Conservation (phyloP, 2,329 filamentous ascomycete genomes). For the Whalleya microplaca region DNA sequence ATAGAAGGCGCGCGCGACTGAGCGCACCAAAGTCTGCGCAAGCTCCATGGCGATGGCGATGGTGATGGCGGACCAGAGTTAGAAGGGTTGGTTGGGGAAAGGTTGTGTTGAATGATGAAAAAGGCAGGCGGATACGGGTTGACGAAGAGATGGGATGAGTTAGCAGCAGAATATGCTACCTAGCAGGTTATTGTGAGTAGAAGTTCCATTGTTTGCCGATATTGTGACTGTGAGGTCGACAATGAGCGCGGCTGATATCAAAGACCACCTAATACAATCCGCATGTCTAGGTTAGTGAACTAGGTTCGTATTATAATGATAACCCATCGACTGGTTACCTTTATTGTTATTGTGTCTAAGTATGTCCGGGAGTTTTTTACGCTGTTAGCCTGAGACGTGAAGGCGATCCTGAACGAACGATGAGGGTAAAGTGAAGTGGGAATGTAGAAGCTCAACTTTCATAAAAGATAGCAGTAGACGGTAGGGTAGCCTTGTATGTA, state of each 20-base stretch:
- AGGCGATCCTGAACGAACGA: neutral
- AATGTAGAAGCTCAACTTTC: neutral
- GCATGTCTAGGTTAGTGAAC: constrained; percentile 10
- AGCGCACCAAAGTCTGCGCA: constrained; percentile 80
- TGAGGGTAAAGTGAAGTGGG: neutral
- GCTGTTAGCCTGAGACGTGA: neutral
- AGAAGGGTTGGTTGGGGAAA: no score
- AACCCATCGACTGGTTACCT: constrained; percentile 1
- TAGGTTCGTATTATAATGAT: constrained; percentile 6
- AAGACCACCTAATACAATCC: constrained; percentile 9
- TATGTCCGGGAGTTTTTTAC: neutral
- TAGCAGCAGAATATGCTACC: constrained; percentile 14
- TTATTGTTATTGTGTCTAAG: neutral
- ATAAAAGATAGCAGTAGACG: no score
- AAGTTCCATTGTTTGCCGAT: constrained; percentile 14
- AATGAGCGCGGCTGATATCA: neutral
- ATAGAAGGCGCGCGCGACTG: constrained; percentile 79
- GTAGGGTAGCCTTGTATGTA: no score
- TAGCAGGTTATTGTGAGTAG: constrained; percentile 3
- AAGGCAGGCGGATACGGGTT: neutral
- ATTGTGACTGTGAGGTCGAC: constrained; percentile 1
- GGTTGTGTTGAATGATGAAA: neutral
- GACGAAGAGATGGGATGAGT: neutral
- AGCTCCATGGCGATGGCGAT: constrained; percentile 48
- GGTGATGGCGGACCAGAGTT: no score